A percentile compares a stretch with the other conserved stretches of the same genome.
Evolutionary conservation across 257 asterid genomes (phyloP).

Genomic region (Nicotiana obtusifolia): DNA sequence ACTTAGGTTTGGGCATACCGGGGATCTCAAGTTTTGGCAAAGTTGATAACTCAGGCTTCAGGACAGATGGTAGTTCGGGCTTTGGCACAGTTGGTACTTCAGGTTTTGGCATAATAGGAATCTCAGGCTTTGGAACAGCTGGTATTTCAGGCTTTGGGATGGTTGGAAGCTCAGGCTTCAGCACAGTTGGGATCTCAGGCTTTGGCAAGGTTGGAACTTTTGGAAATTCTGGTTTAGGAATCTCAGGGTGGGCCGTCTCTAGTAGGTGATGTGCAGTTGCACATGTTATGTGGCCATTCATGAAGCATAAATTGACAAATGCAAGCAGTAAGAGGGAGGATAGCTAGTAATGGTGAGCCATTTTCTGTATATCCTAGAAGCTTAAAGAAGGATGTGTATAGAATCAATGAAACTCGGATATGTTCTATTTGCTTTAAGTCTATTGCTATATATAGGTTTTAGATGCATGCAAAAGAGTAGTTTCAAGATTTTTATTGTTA

Average conservation of each 20-base stretch:
- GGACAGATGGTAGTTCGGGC: background rate
- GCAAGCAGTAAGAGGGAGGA: background rate
- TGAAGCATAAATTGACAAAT: background rate
- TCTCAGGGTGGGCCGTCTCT: background rate
- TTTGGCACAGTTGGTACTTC: background rate
- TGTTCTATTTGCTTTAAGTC: background rate
- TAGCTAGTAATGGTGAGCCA: background rate
- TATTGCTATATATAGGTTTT: background rate
- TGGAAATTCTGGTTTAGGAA: background rate
- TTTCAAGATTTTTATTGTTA: background rate
- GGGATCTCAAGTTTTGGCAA: background rate
- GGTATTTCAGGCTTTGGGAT: background rate
- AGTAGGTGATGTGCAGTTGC: background rate
- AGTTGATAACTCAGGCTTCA: background rate
- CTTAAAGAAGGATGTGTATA: background rate
- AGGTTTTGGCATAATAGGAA: background rate
- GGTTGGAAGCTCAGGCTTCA: background rate
- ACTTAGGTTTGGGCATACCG: constrained; percentile 6
- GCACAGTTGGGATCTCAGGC: background rate
- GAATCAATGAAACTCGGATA: background rate
- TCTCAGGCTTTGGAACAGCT: background rate
- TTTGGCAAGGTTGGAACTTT: background rate
- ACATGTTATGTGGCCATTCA: background rate
- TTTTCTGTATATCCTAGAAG: background rate
- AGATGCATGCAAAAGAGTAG: background rate